phyloP scores from a whole-genome alignment of 371 early-diverging fungal genomes.

The Apophysomyces elegans region DNA sequence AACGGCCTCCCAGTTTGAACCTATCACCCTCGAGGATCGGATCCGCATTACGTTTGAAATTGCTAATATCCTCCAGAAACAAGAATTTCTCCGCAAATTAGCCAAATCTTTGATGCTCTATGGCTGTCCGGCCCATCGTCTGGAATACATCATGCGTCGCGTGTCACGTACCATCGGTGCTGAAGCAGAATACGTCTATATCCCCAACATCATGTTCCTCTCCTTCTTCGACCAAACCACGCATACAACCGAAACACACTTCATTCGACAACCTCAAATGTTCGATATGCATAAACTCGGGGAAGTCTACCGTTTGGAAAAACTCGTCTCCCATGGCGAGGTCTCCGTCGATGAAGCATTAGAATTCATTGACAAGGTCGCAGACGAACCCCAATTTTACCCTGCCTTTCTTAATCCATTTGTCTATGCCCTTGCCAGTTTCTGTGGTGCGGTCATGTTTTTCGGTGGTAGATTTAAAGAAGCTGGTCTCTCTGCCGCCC shows the following conservation, averaged over 20 bases:
- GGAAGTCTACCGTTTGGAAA: slow-evolving; percentile 58
- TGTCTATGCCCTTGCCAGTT: slow-evolving; percentile 52
- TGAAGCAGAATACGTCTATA: slow-evolving; percentile 68
- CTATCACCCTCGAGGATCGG: slow-evolving; percentile 54
- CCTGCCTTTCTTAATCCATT: slow-evolving; percentile 53
- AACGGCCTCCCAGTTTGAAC: slow-evolving; percentile 48
- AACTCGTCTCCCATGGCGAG: slow-evolving; percentile 50
- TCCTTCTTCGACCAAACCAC: slow-evolving; percentile 72
- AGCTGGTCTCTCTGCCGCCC: slow-evolving; percentile 40
- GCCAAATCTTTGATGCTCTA: slow-evolving; percentile 58
- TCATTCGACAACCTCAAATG: slow-evolving; percentile 56
- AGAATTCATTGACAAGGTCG: slow-evolving; percentile 49
- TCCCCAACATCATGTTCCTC: slow-evolving; percentile 74
- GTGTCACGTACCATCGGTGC: slow-evolving; percentile 61
- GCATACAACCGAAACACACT: slow-evolving; percentile 77
- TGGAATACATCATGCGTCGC: slow-evolving; percentile 55
- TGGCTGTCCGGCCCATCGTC: slow-evolving; percentile 62
- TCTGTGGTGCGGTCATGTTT: slow-evolving; percentile 53
- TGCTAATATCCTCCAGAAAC: slow-evolving; percentile 61
- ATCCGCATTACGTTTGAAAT: slow-evolving; percentile 61
- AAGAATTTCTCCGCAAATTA: slow-evolving; percentile 58
- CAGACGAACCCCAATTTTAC: slow-evolving; percentile 39
- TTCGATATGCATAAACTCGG: slow-evolving; percentile 72
- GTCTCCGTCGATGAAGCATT: slow-evolving; percentile 56
- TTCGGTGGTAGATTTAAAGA: slow-evolving; percentile 48